Base-by-base conservation (phyloP, 257 asterid species). In the Catharanthus roseus region DNA sequence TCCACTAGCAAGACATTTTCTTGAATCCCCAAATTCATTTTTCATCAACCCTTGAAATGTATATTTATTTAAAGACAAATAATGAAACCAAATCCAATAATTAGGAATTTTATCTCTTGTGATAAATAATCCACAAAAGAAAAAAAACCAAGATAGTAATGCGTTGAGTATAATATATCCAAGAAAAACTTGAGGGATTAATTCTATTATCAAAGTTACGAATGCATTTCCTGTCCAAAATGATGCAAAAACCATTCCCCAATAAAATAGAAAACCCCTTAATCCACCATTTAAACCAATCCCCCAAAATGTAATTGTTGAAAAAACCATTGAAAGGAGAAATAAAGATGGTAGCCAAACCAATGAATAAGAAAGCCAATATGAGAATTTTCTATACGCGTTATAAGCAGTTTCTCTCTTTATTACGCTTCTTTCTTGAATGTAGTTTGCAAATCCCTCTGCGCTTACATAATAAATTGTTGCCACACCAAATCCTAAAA, bases 381-480 rank as follows among this genome's bases (percentile, higher is more conserved):
- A 84, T 0, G 88, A 84, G 0, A 71, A 38, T 61, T 75, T 70
- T 12, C 88, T 39, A 12, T 89, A 91, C 0, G 96, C 90, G 55
- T 90, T 90, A 77, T 85, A 74, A 1, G 95, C 88, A 0, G 97
- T 89, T 6, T 91, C 97, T 54, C 97, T 75, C 89, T 86, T 85
- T 79, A 88, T 86, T 28, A 91, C 85, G 77, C 83, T 88, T 74
- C 97, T 70, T 56, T 88, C 97, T 19, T 88, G 90, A 36, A 88
- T 81, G 72, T 88, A 90, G 0, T 82, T 90, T 0, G 90, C 90
- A 44, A 85, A 61, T 18, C 93, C 97, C 44, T 90, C 97, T 0
- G 93, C 97, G 29, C 96, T 88, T 4, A 91, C 84, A 84, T 85
- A 90, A 84, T 88, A 90, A 7, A 87, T 85, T 0, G 97, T 85